Conservation (phyloP, 2,329 filamentous ascomycete species). For the Xylaria sp. region DNA sequence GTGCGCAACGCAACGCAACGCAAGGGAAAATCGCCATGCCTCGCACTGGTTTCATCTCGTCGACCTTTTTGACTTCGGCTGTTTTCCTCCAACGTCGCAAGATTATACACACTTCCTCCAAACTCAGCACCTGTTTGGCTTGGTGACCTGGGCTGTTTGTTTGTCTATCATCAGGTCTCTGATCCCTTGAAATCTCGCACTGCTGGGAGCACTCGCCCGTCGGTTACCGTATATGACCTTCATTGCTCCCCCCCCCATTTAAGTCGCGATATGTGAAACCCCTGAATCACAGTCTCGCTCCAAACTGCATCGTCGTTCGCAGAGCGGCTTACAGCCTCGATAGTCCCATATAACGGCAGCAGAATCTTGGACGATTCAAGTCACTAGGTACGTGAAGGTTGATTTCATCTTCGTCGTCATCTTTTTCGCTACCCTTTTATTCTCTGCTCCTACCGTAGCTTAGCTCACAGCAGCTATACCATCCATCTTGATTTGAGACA, state of each 20-base stretch:
- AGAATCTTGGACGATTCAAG: not conserved
- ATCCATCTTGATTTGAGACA: not conserved
- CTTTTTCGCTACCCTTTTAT: not conserved
- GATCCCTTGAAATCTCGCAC: conserved; percentile 13
- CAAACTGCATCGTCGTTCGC: conserved; percentile 20
- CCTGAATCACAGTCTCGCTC: conserved; percentile 27
- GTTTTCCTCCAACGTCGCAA: conserved; percentile 12
- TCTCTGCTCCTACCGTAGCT: not conserved
- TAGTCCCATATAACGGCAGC: not conserved
- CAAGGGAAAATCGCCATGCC: conserved; percentile 8
- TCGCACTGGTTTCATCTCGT: conserved; percentile 21
- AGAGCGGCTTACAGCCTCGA: conserved; percentile 16
- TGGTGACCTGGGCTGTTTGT: not conserved
- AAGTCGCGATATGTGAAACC: conserved; percentile 33
- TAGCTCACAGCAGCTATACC: not conserved
- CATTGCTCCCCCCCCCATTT: conserved; percentile 5
- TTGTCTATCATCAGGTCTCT: not conserved
- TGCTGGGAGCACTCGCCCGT: not conserved
- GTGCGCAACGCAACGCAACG: no score
- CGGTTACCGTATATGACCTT: conserved; percentile 13
- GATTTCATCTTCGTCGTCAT: not conserved
- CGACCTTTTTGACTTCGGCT: conserved; percentile 16
- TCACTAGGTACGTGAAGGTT: conserved; percentile 22
- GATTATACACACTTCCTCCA: conserved; percentile 3
- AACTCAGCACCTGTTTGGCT: conserved; percentile 1